Conservation (phyloP, 345 rosid genomes). For the Bruguiera parviflora region DNA sequence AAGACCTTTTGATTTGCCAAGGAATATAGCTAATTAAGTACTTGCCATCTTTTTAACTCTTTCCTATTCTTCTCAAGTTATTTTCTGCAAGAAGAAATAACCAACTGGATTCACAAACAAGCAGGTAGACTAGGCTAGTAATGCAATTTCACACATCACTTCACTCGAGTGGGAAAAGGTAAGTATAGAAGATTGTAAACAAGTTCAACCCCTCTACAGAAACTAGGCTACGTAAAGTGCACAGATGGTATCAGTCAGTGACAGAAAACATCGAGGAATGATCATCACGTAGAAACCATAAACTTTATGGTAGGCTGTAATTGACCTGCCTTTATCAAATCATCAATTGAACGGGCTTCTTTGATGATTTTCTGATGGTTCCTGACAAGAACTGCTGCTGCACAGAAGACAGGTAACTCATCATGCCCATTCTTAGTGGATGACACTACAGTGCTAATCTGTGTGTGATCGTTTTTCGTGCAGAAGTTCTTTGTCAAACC, state of each 20-base stretch:
- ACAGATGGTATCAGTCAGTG: neutral
- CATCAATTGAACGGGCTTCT: conserved; percentile 83
- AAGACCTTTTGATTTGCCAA: neutral
- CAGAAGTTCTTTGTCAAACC: conserved; percentile 69
- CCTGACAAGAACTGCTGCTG: conserved; percentile 77
- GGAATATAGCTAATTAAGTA: neutral
- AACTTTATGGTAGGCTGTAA: neutral
- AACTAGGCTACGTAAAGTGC: neutral
- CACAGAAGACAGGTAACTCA: conserved; percentile 82
- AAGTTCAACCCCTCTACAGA: neutral
- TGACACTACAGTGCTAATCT: conserved; percentile 44
- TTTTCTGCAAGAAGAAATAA: neutral
- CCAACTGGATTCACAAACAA: neutral
- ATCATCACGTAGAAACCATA: neutral
- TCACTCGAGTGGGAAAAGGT: neutral
- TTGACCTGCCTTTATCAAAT: conserved; percentile 76
- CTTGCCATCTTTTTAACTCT: neutral
- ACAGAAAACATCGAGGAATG: neutral
- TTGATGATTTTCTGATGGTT: conserved; percentile 79
- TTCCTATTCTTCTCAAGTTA: neutral
- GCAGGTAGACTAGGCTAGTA: neutral
- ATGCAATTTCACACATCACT: neutral
- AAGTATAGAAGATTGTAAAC: neutral
- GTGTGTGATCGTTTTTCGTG: conserved; percentile 55
- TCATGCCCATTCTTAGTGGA: conserved; percentile 61